These are phyloP conservation scores for Globisporangium irregulare DNA, from an alignment of 352 stramenopile genomes.

Conservation along the genomic window DNA sequence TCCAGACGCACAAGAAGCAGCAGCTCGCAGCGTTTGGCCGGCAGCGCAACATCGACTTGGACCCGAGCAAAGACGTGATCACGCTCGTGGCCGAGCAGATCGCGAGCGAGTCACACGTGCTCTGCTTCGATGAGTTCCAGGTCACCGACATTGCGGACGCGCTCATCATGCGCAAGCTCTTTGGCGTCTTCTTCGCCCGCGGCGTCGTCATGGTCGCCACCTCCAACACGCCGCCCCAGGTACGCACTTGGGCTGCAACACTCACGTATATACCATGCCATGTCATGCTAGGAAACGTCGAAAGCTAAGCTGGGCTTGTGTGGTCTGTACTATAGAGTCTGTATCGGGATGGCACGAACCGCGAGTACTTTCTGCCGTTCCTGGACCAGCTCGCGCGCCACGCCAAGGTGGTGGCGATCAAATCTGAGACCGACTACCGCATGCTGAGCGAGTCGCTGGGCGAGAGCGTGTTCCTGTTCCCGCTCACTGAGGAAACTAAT, in stretches of 20 bases:
- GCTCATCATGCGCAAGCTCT: slow-evolving; percentile 95
- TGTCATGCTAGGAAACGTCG: background rate
- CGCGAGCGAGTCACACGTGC: slow-evolving; percentile 82
- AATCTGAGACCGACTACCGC: slow-evolving; percentile 74
- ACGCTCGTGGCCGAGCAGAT: slow-evolving; percentile 84
- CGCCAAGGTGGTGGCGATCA: slow-evolving; percentile 74
- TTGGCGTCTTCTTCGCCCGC: slow-evolving; percentile 85
- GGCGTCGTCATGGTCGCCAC: slow-evolving; percentile 95
- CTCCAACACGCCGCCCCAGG: slow-evolving; percentile 87
- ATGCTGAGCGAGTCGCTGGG: slow-evolving; percentile 35
- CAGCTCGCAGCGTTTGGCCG: slow-evolving; percentile 76
- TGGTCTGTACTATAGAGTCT: slow-evolving; percentile 60
- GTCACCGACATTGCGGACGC: slow-evolving; percentile 97
- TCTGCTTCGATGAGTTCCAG: slow-evolving; percentile 99
- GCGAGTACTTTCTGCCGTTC: slow-evolving; percentile 97
- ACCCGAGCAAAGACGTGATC: slow-evolving; percentile 69
- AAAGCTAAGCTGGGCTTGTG: background rate
- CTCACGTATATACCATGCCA: background rate
- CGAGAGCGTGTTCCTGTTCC: slow-evolving; percentile 54
- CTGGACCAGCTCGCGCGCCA: slow-evolving; percentile 91
- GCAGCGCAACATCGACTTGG: slow-evolving; percentile 84
- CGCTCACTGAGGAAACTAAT: slow-evolving; percentile 33
- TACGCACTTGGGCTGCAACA: slow-evolving; percentile 13
- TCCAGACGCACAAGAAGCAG: slow-evolving; percentile 90
- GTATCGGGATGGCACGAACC: slow-evolving; percentile 95